Base-by-base conservation (phyloP, 306 rosid genomes). In the Oemleria cerasiformis region DNA sequence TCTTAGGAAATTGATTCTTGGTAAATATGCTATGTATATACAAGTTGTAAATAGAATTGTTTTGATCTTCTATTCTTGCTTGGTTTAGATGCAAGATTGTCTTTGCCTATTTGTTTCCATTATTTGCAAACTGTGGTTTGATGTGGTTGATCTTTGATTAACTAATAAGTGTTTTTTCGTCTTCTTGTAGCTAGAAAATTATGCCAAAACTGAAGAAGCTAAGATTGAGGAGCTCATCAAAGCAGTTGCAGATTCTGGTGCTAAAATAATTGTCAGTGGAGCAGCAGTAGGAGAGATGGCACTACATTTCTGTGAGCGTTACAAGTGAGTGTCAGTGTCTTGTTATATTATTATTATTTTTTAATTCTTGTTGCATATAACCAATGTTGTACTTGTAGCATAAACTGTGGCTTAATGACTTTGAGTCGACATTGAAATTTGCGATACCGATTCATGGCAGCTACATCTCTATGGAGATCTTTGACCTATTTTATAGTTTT, bases 211-310 rank as follows among this genome's bases (percentile, higher is more conserved):
- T 49, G 98, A 92, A 85, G 97, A 92, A 77, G 90, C 90, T 50
- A 92, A 90, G 74, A 85, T 93, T 67, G 98, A 93, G 87, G 98
- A 90, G 88, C 92, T 93, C 59, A 83, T 93, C 80, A 93, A 93
- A 81, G 93, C 97, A 63, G 97, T 93, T 30, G 96, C 96, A 20
- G 92, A 90, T 77, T 93, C 98, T 74, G 98, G 97, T 72, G 93
- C 97, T 36, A 85, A 86, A 77, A 87, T 93, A 47, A 86, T 90
- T 83, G 98, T 86, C 60, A 90, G 98, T 75, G 98, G 98, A 77
- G 97, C 87, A 68, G 81, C 97, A 23, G 96, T 93, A 50, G 98
- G 97, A 81, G 98, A 93, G 82, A 90, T 93, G 98, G 98, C 98
- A 30, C 84, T 93, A 74, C 98, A 93, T 77, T 93, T 93, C 81